Evolutionary conservation across 2,329 filamentous ascomycete species (phyloP), one percentile per base, ranked within the genome.

Genomic region (Onygenales sp.): DNA sequence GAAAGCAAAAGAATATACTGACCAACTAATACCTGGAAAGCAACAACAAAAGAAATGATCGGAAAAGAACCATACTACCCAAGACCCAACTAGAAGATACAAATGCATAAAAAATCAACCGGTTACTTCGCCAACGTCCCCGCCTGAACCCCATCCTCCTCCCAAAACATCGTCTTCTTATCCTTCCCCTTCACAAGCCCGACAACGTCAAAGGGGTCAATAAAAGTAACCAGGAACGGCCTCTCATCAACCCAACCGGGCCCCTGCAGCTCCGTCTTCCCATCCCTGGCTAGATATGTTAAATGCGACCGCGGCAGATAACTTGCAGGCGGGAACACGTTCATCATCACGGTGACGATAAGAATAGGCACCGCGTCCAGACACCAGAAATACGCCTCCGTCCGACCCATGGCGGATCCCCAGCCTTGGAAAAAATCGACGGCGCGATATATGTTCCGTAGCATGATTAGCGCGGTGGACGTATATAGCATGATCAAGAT

Each of bases 381-480:
- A 35, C 80, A 66, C 72, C 75, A 81, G 56, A 80, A 77, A 57
- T 75, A 78, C 60, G 72, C 72, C 53, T 82, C 78, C 48, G 77
- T 70, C 43, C 68, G 68, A 51, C 72, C 62, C 54, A 69, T 57
- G 60, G 61, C 58, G 48, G 66, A 65, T 54, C 68, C 62, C 62
- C 70, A 67, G 55, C 56, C 39, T 62, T 67, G 54, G 57, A 74
- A 73, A 51, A 75, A 78, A 54, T 81, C 76, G 17, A 79, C 74
- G 0, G 76, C 72, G 5, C 79, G 76, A 55, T 76, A 80, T 51
- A 79, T 74, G 55, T 75, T 78, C 38, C 76, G 71, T 5, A 75
- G 63, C 2, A 72, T 68, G 21, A 79, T 70, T 6, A 65, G 55
- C 42, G 58, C 51, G 46, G 58, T 58, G 7, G 52, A 51, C 44